Evolutionary conservation across 768 basidiomycete species (phyloP).

Genomic region (Exsudoporus frostii): DNA sequence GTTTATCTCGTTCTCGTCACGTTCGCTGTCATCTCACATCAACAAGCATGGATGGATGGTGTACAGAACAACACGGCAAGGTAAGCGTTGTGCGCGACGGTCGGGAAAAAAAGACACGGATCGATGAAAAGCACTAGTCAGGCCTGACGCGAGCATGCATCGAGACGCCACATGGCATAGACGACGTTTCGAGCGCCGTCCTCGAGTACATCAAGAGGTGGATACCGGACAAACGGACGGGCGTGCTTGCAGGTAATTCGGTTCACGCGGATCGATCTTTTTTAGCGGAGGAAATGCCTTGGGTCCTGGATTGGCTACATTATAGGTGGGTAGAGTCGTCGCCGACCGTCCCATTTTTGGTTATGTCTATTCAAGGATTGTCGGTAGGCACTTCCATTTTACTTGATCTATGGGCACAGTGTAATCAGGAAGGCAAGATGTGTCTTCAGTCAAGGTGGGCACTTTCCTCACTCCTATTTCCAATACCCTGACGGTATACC

Average conservation of each 20-base stretch:
- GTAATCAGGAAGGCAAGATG: slow-evolving; percentile 51
- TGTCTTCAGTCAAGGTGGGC: slow-evolving; percentile 75
- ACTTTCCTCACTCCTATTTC: not conserved
- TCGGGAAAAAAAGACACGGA: not conserved
- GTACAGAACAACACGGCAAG: not conserved
- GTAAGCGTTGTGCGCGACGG: not conserved
- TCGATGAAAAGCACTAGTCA: not conserved
- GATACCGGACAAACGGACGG: slow-evolving; percentile 64
- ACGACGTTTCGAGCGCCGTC: slow-evolving; percentile 57
- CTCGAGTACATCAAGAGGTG: slow-evolving; percentile 80
- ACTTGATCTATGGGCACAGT: not conserved
- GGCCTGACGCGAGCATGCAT: slow-evolving; percentile 38
- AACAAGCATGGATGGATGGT: not conserved
- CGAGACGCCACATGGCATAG: slow-evolving; percentile 59
- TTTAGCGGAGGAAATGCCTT: slow-evolving; percentile 75
- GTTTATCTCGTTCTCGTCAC: not conserved
- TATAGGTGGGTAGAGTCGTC: slow-evolving; percentile 52
- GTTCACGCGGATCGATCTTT: slow-evolving; percentile 81
- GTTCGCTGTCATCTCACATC: not conserved
- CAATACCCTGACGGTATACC: not conserved
- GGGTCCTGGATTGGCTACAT: slow-evolving; percentile 74
- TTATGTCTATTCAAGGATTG: slow-evolving; percentile 44
- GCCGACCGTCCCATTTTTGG: not conserved
- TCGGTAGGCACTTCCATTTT: slow-evolving; percentile 49
- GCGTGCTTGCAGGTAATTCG: slow-evolving; percentile 82